Conservation (phyloP, 257 asterid genomes). For the Rhazya stricta region DNA sequence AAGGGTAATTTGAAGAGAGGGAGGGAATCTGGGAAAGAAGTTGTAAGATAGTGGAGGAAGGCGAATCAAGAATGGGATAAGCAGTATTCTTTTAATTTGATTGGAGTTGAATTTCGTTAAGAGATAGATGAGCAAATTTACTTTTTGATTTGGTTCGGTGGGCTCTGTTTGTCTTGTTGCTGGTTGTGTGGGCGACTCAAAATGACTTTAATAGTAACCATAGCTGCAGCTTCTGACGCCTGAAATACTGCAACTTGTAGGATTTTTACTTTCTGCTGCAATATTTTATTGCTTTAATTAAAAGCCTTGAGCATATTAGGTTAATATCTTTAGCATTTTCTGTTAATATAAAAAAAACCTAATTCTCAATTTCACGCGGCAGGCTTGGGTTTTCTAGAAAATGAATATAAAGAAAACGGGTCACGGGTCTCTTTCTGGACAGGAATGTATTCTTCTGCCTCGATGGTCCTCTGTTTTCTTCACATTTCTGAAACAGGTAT, state of each 20-base stretch:
- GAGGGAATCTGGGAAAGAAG: constrained; percentile 12
- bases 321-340: too few relatives aligned
- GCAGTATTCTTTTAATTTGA: constrained; percentile 3
- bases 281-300: constrained; percentile 8
- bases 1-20: background rate
- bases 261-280: background rate
- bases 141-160: constrained; percentile 21
- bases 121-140: constrained; percentile 3
- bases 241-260: constrained; percentile 7
- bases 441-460: background rate
- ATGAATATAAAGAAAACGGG: background rate
- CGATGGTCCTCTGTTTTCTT: background rate
- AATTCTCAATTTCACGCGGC: too few relatives aligned
- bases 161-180: constrained; percentile 25
- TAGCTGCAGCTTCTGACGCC: constrained; percentile 1
- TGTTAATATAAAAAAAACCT: too few relatives aligned
- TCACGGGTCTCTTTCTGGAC: background rate
- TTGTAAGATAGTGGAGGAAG: background rate
- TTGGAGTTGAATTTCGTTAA: constrained; percentile 8
- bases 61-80: constrained; percentile 6
- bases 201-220: constrained; percentile 1
- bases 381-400: background rate
- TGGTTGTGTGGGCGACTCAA: constrained; percentile 6
- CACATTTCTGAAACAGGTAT: background rate
- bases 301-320: background rate